Percentiles rank a stretch among this genome's conserved stretches.
phyloP scores from a whole-genome alignment of 306 rosid species.

The Glycine latifolia region DNA sequence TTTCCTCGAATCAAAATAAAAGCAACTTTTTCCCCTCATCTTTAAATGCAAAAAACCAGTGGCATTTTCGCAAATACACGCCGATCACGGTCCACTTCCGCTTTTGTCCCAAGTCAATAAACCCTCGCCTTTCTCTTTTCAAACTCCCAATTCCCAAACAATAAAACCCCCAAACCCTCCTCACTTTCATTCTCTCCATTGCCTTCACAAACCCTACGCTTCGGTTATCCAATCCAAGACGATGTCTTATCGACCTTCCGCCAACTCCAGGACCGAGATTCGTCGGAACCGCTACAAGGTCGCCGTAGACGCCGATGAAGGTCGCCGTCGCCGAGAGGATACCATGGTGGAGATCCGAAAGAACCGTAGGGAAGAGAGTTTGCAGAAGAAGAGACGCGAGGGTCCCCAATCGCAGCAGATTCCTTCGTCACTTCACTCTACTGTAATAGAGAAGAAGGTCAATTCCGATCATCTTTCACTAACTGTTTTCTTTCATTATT shows the following conservation, averaged over 20 bases:
- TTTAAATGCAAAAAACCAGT: constrained; percentile 62
- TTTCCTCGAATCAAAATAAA: constrained; percentile 39
- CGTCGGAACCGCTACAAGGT: constrained; percentile 92
- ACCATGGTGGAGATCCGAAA: constrained; percentile 90
- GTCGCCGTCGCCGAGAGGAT: constrained; percentile 86
- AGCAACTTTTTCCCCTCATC: constrained; percentile 53
- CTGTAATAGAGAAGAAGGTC: constrained; percentile 44
- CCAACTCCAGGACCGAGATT: constrained; percentile 71
- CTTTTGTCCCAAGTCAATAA: constrained; percentile 28
- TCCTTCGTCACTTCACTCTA: constrained; percentile 35
- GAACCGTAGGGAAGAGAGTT: constrained; percentile 83
- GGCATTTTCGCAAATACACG: constrained; percentile 53
- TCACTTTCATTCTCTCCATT: constrained; percentile 1
- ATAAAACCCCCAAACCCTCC: constrained; percentile 42
- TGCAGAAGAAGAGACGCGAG: constrained; percentile 88
- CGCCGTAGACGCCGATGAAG: constrained; percentile 91
- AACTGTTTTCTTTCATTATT: not conserved
- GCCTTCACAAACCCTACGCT: constrained; percentile 33
- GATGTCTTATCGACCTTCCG: constrained; percentile 79
- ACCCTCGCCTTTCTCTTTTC: not conserved
- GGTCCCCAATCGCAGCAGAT: constrained; percentile 68
- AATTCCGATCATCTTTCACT: not conserved
- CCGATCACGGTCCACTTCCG: constrained; percentile 63
- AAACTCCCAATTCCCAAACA: not conserved
- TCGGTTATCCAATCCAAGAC: constrained; percentile 23